Evolutionary conservation across 1,284 basidiomycete genomes (phyloP).

Genomic region (Sporisorium exsertum): DNA sequence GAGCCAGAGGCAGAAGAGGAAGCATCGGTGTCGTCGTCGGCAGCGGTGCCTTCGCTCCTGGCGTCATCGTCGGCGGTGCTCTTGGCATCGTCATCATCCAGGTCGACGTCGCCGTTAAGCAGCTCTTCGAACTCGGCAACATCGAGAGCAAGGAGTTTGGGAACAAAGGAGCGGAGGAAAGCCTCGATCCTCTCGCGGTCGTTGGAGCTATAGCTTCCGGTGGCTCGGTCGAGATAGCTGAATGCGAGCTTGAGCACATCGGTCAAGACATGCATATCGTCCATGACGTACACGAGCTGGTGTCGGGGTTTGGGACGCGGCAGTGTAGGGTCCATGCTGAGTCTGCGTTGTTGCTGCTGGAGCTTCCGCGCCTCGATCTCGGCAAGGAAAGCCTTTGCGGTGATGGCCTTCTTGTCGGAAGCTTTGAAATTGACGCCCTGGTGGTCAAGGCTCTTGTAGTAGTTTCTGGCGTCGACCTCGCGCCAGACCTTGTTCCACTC

Average conservation of each 20-base stretch:
- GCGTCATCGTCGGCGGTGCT: slow-evolving; percentile 69
- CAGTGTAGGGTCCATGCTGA: slow-evolving; percentile 59
- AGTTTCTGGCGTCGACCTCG: slow-evolving; percentile 93
- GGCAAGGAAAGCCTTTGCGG: slow-evolving; percentile 85
- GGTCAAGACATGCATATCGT: slow-evolving; percentile 83
- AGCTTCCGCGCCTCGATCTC: slow-evolving; percentile 86
- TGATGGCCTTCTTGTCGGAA: slow-evolving; percentile 95
- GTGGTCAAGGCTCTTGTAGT: slow-evolving; percentile 93
- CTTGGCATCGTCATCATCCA: slow-evolving; percentile 47
- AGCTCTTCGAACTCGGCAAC: slow-evolving; percentile 72
- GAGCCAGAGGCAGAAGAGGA: slow-evolving; percentile 46
- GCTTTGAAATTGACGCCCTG: slow-evolving; percentile 94
- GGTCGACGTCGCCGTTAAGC: slow-evolving; percentile 51
- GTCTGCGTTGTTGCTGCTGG: slow-evolving; percentile 75
- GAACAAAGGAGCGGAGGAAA: slow-evolving; percentile 87
- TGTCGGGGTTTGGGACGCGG: slow-evolving; percentile 62
- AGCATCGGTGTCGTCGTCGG: slow-evolving; percentile 48
- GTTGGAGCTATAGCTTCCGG: slow-evolving; percentile 76
- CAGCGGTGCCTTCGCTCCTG: slow-evolving; percentile 50
- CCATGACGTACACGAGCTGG: slow-evolving; percentile 84
- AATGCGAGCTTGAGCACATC: slow-evolving; percentile 91
- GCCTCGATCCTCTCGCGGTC: slow-evolving; percentile 87
- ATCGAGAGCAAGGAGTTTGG: slow-evolving; percentile 82
- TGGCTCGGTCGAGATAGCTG: slow-evolving; percentile 84
- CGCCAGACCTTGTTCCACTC: slow-evolving; percentile 98